phyloP scores from a whole-genome alignment of 106 monocot genomes.

The Dendrobium chrysotoxum region DNA sequence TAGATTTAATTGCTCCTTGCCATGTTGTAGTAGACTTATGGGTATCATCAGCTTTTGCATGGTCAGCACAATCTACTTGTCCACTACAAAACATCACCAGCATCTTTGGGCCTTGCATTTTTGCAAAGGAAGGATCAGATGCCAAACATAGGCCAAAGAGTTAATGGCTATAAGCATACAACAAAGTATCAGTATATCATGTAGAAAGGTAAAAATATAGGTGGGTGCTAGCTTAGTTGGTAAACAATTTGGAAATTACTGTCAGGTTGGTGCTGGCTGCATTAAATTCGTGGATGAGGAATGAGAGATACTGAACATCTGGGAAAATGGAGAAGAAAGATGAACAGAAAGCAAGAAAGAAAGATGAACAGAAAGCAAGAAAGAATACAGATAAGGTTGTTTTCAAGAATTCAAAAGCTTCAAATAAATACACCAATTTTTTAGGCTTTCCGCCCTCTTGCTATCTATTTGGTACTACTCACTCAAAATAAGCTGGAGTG shows the following conservation, averaged over 20 bases:
- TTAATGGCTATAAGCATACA: not conserved
- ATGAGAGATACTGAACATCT: no score
- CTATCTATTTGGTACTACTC: not conserved
- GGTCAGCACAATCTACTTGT: conserved; percentile 17
- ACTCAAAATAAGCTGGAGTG: not conserved
- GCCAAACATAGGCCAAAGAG: not conserved
- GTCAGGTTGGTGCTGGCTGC: no score
- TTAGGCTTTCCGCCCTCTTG: not conserved
- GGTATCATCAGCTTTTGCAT: conserved; percentile 7
- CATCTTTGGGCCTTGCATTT: conserved; percentile 51
- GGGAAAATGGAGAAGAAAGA: not conserved
- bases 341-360: not conserved
- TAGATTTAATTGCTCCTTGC: conserved; percentile 16
- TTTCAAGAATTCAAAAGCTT: not conserved
- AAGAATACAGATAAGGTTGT: not conserved
- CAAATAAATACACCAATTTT: not conserved
- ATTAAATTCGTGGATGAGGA: no score
- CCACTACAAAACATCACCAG: conserved; percentile 41
- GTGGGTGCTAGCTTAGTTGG: no score
- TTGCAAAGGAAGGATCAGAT: conserved; percentile 6
- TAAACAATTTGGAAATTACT: no score
- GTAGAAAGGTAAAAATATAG: no score
- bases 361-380: not conserved
- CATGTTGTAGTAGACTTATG: conserved; percentile 14
- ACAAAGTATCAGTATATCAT: no score